Evolutionary conservation across 2,329 filamentous ascomycete genomes (phyloP).

Genomic region (Fusarium dimerum): DNA sequence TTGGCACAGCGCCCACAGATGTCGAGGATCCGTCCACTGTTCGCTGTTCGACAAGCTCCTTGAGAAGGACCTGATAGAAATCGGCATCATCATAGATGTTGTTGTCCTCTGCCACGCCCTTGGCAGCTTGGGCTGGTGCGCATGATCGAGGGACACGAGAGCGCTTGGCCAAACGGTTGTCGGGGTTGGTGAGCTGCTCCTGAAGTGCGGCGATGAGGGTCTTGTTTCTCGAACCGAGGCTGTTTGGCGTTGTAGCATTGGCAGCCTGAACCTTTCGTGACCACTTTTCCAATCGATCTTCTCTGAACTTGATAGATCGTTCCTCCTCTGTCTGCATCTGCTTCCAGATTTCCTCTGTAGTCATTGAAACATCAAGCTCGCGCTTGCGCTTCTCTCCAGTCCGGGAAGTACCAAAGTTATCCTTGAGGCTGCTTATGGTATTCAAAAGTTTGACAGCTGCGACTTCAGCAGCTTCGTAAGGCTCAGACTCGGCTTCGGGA

Average conservation of each 20-base stretch:
- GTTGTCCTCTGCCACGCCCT: conserved; percentile 57
- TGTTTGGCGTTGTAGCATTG: conserved; percentile 30
- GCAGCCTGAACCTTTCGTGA: conserved; percentile 67
- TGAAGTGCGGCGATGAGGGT: conserved; percentile 66
- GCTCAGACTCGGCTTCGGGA: conserved; percentile 45
- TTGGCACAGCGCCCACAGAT: conserved; percentile 48
- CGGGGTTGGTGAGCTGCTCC: conserved; percentile 65
- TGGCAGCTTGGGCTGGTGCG: conserved; percentile 67
- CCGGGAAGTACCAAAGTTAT: conserved; percentile 55
- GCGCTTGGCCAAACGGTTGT: conserved; percentile 65
- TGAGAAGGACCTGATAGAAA: conserved; percentile 91
- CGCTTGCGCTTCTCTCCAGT: conserved; percentile 65
- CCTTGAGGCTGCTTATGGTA: conserved; percentile 71
- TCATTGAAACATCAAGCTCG: conserved; percentile 52
- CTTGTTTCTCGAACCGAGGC: conserved; percentile 34
- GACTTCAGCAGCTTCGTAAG: conserved; percentile 76
- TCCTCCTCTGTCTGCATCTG: conserved; percentile 68
- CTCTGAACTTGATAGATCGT: conserved; percentile 60
- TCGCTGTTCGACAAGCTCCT: conserved; percentile 89
- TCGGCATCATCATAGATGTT: conserved; percentile 88
- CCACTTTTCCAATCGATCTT: conserved; percentile 84
- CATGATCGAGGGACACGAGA: conserved; percentile 75
- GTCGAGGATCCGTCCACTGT: conserved; percentile 65
- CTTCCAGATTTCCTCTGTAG: conserved; percentile 70
- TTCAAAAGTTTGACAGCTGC: conserved; percentile 85